A percentile compares a stretch with the other conserved stretches of the same genome.
These are phyloP conservation scores for Eragrostis nindensis DNA, from an alignment of 176 grass and related monocot genomes.

Conservation along the genomic window DNA sequence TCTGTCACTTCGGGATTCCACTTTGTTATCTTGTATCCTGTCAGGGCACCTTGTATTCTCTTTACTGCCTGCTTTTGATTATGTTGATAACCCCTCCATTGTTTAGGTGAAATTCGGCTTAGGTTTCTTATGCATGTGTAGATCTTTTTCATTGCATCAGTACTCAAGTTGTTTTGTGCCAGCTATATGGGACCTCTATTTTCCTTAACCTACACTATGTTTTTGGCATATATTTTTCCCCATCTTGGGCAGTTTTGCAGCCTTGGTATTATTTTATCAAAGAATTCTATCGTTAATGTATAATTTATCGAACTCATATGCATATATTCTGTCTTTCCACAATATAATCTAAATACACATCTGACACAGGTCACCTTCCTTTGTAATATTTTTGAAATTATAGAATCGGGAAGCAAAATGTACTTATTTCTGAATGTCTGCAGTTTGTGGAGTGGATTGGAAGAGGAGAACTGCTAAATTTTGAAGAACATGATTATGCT, in stretches of 20 bases:
- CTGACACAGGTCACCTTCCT: neutral
- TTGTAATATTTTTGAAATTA: neutral
- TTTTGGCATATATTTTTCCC: neutral
- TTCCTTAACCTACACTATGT: neutral
- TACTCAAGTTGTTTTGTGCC: neutral
- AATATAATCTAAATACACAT: neutral
- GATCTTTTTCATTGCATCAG: neutral
- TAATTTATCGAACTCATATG: neutral
- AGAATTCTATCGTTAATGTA: neutral
- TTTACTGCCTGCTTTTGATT: neutral
- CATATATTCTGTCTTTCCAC: slow-evolving; percentile 7
- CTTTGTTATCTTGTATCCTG: neutral
- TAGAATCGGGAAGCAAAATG: neutral
- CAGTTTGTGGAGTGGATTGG: slow-evolving; percentile 75
- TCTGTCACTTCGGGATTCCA: neutral
- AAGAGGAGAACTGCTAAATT: slow-evolving; percentile 55
- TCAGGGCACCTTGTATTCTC: neutral
- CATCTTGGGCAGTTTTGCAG: neutral
- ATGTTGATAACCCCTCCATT: neutral
- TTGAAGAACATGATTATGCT: slow-evolving; percentile 66
- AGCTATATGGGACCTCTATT: neutral
- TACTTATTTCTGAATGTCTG: slow-evolving; percentile 36
- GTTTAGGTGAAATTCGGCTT: neutral
- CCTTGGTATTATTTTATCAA: neutral
- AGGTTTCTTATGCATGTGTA: neutral